phyloP scores from a whole-genome alignment of 2,329 filamentous ascomycete genomes.

The Ceratocystis albifundus region DNA sequence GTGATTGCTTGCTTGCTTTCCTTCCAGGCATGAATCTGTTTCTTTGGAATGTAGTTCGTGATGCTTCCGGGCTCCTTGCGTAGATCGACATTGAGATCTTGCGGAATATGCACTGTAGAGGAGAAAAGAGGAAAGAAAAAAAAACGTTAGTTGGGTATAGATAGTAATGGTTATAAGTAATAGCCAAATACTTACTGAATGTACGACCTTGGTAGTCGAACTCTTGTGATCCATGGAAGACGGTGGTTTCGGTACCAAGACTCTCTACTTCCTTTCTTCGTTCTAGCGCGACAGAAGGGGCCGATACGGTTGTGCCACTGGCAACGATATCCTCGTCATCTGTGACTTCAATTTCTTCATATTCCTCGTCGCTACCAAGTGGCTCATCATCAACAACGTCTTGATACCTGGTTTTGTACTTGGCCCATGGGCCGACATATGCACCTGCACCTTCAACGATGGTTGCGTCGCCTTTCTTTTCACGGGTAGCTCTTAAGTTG shows the following conservation, averaged over 20 bases:
- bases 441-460: slow-evolving; percentile 77
- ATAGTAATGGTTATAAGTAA: neutral
- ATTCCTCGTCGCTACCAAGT: slow-evolving; percentile 67
- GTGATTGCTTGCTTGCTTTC: slow-evolving; percentile 75
- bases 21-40: slow-evolving; percentile 82
- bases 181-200: slow-evolving; percentile 43
- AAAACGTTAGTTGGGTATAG: slow-evolving; percentile 7
- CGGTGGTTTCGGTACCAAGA: slow-evolving; percentile 63
- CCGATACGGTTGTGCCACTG: slow-evolving; percentile 50
- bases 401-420: slow-evolving; percentile 60
- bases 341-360: slow-evolving; percentile 63
- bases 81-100: slow-evolving; percentile 77
- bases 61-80: slow-evolving; percentile 65
- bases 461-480: slow-evolving; percentile 72
- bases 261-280: slow-evolving; percentile 48
- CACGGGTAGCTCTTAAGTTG: slow-evolving; percentile 58
- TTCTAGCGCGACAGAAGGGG: slow-evolving; percentile 43
- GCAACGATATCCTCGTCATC: slow-evolving; percentile 58
- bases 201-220: slow-evolving; percentile 91
- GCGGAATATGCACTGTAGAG: slow-evolving; percentile 68
- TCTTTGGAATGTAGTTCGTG: slow-evolving; percentile 92
- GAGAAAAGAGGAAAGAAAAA: neutral
- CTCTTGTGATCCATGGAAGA: slow-evolving; percentile 72
- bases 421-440: slow-evolving; percentile 92
- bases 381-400: slow-evolving; percentile 64